These are phyloP conservation scores for Penicillium steckii DNA, from an alignment of 495 filamentous ascomycete genomes.

Conservation along the genomic window DNA sequence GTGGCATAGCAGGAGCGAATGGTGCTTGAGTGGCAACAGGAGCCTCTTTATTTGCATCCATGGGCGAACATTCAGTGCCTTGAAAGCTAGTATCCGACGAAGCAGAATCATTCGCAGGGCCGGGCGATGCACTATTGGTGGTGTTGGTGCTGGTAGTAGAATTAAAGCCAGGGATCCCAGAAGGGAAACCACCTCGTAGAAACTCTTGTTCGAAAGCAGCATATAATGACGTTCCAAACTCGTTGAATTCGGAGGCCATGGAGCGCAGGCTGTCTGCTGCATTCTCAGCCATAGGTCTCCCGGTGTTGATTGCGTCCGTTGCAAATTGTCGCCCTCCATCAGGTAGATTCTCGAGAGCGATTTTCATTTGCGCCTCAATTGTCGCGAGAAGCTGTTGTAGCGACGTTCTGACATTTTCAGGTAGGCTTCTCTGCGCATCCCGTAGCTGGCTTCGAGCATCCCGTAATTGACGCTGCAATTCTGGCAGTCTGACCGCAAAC, in stretches of 20 bases:
- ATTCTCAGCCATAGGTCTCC: constrained; percentile 40
- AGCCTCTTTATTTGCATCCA: background rate
- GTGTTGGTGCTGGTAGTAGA: background rate
- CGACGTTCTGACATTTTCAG: constrained; percentile 40
- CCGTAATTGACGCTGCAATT: constrained; percentile 37
- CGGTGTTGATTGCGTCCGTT: constrained; percentile 34
- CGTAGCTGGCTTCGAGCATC: constrained; percentile 40
- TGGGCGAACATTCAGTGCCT: background rate
- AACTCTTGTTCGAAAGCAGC: constrained; percentile 42
- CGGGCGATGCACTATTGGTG: background rate
- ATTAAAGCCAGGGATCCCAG: background rate
- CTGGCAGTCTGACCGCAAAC: constrained; percentile 35
- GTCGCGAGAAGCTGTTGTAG: constrained; percentile 40
- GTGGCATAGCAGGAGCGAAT: background rate
- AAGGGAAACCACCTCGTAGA: constrained; percentile 13
- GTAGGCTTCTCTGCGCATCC: constrained; percentile 38
- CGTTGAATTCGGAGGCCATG: constrained; percentile 46
- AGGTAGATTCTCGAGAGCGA: constrained; percentile 42
- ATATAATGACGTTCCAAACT: constrained; percentile 41
- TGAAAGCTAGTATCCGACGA: background rate
- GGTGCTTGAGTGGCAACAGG: background rate
- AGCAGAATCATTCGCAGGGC: background rate
- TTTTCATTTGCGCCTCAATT: constrained; percentile 43
- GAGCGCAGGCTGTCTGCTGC: constrained; percentile 40
- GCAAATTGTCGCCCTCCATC: constrained; percentile 35